Conservation (phyloP, 352 stramenopile species). For the Phytophthora palmivora region DNA sequence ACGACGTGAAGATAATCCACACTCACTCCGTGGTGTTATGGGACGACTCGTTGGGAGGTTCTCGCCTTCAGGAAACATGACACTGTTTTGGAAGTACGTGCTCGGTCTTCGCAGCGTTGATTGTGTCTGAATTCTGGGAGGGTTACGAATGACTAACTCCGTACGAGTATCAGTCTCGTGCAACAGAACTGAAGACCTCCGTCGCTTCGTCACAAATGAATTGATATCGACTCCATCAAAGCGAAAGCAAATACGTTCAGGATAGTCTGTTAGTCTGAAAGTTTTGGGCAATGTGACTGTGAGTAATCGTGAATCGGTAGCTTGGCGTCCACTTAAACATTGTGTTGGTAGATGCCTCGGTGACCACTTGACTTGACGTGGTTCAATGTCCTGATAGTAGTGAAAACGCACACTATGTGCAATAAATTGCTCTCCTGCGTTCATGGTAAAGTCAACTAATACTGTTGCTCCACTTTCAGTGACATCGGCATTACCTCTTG, state of each 20-base stretch:
- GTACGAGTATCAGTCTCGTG: slow-evolving; percentile 54
- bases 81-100: slow-evolving; percentile 66
- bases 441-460: slow-evolving; percentile 77
- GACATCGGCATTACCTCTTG: slow-evolving; percentile 13
- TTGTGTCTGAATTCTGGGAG: slow-evolving; percentile 48
- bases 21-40: slow-evolving; percentile 8
- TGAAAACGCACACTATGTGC: slow-evolving; percentile 73
- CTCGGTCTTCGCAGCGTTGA: slow-evolving; percentile 52
- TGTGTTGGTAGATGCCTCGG: slow-evolving; percentile 62
- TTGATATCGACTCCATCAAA: slow-evolving; percentile 55
- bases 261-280: slow-evolving; percentile 53
- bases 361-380: slow-evolving; percentile 58
- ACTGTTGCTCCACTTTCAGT: slow-evolving; percentile 47
- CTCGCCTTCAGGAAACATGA: slow-evolving; percentile 41
- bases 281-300: slow-evolving; percentile 59
- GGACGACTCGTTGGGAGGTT: not conserved
- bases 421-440: slow-evolving; percentile 80
- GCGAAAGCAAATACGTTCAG: slow-evolving; percentile 64
- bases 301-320: slow-evolving; percentile 51
- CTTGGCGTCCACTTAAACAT: slow-evolving; percentile 44
- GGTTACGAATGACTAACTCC: slow-evolving; percentile 51
- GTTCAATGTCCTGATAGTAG: slow-evolving; percentile 62
- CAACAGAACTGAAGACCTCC: slow-evolving; percentile 54
- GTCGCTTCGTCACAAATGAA: slow-evolving; percentile 51
- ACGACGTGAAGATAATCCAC: slow-evolving; percentile 1